Evolutionary conservation across 2,329 filamentous ascomycete genomes (phyloP).

Genomic region (Thielaviopsis ethacetica): DNA sequence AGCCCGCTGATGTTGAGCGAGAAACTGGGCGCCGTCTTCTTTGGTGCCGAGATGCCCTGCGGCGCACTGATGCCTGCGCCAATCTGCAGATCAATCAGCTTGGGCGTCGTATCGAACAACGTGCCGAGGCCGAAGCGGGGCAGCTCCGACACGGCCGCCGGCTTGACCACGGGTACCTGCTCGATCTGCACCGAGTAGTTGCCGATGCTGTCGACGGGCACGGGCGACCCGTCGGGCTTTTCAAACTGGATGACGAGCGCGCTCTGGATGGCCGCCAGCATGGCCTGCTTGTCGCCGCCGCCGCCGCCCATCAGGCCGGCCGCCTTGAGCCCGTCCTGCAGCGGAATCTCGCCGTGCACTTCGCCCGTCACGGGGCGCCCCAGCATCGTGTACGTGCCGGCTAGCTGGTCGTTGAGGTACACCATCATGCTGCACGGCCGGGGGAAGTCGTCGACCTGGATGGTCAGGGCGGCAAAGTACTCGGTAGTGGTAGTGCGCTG

Average conservation of each 20-base stretch:
- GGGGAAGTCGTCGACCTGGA: slow-evolving; percentile 22
- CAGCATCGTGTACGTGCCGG: slow-evolving; percentile 23
- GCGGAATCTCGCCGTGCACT: slow-evolving; percentile 21
- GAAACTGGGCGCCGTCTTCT: slow-evolving; percentile 5
- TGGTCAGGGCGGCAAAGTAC: slow-evolving; percentile 21
- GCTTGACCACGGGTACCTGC: slow-evolving; percentile 11
- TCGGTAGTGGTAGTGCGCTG: slow-evolving; percentile 6
- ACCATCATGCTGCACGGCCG: slow-evolving; percentile 22
- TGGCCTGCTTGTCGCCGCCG: neutral
- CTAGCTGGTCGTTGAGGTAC: slow-evolving; percentile 19
- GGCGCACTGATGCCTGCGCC: slow-evolving; percentile 9
- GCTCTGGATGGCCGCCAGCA: slow-evolving; percentile 1
- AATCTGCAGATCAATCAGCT: slow-evolving; percentile 20
- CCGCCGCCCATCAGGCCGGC: slow-evolving; percentile 27
- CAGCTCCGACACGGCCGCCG: slow-evolving; percentile 5
- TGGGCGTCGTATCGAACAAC: slow-evolving; percentile 13
- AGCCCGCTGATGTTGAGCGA: slow-evolving; percentile 7
- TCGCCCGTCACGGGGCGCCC: slow-evolving; percentile 20
- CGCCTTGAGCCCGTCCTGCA: slow-evolving; percentile 48
- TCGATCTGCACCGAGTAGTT: slow-evolving; percentile 9
- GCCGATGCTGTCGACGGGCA: slow-evolving; percentile 7
- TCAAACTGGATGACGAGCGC: slow-evolving; percentile 17
- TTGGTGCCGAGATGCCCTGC: neutral
- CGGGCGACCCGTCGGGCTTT: slow-evolving; percentile 10
- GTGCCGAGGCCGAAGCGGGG: slow-evolving; percentile 9